Percentiles rank a stretch among this genome's conserved stretches.
Evolutionary conservation across 352 stramenopile genomes (phyloP).

Genomic region (Discostella stelligera): DNA sequence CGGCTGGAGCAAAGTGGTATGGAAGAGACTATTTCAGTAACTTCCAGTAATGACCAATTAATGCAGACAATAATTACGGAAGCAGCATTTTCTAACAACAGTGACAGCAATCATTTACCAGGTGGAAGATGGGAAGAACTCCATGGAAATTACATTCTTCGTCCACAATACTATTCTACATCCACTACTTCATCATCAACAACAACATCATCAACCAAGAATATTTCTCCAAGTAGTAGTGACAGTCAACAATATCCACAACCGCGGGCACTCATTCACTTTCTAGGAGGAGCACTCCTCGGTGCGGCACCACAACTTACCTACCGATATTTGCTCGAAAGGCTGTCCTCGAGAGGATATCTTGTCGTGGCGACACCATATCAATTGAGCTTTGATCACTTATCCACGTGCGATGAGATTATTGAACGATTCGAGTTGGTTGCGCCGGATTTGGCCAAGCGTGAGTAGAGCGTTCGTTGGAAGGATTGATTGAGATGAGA

Average conservation of each 20-base stretch:
- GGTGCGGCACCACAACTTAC: conserved; percentile 73
- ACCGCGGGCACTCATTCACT: conserved; percentile 62
- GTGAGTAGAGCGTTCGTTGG: conserved; percentile 9
- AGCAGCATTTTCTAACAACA: no score
- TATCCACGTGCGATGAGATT: conserved; percentile 83
- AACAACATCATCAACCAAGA: no score
- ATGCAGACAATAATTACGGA: no score
- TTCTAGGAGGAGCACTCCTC: conserved; percentile 73
- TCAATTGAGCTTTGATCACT: conserved; percentile 85
- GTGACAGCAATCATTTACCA: background rate
- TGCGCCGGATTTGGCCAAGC: conserved; percentile 57
- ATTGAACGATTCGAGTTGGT: conserved; percentile 81
- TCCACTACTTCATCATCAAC: background rate
- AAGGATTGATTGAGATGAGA: background rate
- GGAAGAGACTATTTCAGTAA: background rate
- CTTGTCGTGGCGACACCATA: conserved; percentile 86
- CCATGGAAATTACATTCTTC: conserved; percentile 74
- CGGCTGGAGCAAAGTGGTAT: conserved; percentile 45
- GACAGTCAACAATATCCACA: background rate
- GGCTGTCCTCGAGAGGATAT: conserved; percentile 80
- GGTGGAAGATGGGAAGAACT: conserved; percentile 64
- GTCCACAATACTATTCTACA: conserved; percentile 28
- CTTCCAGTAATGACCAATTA: background rate
- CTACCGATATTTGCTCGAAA: conserved; percentile 86
- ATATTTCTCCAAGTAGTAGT: background rate